These are phyloP conservation scores for Boletus insuetus DNA, from an alignment of 768 basidiomycete genomes.

Conservation along the genomic window DNA sequence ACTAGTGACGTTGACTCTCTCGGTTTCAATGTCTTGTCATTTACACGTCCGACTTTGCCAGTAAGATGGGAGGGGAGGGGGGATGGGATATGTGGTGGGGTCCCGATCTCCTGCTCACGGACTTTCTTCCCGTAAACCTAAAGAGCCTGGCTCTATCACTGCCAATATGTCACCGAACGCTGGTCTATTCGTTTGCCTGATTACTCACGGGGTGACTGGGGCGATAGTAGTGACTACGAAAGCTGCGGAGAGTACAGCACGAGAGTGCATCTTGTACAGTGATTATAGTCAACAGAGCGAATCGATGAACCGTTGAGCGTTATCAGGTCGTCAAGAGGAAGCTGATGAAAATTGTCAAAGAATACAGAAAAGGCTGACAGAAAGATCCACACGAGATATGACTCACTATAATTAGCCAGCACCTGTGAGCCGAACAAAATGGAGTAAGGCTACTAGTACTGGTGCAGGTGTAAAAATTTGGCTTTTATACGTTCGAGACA, in stretches of 20 bases:
- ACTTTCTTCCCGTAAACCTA: background rate
- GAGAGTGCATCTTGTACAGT: conserved; percentile 8
- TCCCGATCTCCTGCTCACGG: conserved; percentile 1
- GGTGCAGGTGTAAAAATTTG: background rate
- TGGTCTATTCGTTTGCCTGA: background rate
- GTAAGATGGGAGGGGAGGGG: conserved; percentile 5
- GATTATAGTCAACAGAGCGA: background rate
- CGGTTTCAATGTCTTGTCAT: background rate
- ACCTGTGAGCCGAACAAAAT: conserved; percentile 11
- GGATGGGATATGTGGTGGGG: conserved; percentile 7
- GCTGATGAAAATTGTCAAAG: conserved; percentile 2
- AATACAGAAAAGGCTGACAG: conserved; percentile 13
- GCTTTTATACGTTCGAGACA: background rate
- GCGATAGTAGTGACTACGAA: conserved; percentile 1
- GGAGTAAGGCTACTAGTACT: conserved; percentile 10
- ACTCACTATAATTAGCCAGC: conserved; percentile 20
- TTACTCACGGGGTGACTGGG: background rate
- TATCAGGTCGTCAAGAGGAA: conserved; percentile 11
- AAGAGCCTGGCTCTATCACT: background rate
- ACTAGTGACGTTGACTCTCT: too few species aligned
- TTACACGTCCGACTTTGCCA: background rate
- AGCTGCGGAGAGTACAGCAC: conserved; percentile 1
- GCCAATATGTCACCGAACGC: background rate
- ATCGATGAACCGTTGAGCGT: conserved; percentile 3
- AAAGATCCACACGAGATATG: background rate